Evolutionary conservation across 257 asterid genomes (phyloP).

Genomic region (Capsicum chinense): DNA sequence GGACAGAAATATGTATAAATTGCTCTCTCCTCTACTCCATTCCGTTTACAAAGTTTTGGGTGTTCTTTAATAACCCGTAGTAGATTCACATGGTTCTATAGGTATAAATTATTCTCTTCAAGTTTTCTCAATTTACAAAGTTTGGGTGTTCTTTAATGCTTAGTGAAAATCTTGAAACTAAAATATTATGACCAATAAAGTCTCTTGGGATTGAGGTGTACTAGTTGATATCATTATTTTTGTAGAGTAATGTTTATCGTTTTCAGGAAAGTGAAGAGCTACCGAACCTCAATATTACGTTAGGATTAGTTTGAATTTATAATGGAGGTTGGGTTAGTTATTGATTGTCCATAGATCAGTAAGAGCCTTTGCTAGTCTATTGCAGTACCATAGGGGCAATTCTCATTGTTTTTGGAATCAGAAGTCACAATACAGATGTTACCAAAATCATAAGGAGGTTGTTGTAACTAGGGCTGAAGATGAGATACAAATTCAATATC

Average conservation of each 20-base stretch:
- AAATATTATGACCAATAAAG: not conserved
- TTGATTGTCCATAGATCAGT: not conserved
- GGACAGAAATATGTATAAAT: not conserved
- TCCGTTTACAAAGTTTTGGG: not conserved
- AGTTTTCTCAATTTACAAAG: conserved; percentile 2
- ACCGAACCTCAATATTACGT: not conserved
- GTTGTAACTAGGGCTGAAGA: not conserved
- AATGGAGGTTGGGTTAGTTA: not conserved
- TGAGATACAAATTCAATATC: not conserved
- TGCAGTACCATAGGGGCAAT: not conserved
- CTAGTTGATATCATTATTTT: not conserved
- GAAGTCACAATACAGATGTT: not conserved
- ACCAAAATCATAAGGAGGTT: not conserved
- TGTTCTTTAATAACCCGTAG: not conserved
- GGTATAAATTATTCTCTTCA: not conserved
- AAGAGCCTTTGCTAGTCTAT: conserved; percentile 18
- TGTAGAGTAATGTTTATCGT: not conserved
- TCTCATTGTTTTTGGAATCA: not conserved
- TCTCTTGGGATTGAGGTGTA: not conserved
- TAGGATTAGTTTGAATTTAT: conserved; percentile 11
- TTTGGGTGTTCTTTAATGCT: not conserved
- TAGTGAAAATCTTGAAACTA: not conserved
- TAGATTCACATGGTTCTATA: not conserved
- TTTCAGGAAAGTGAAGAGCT: conserved; percentile 15
- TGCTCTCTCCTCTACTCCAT: not conserved